Evolutionary conservation across 139 green algal species (phyloP).

Genomic region (Zygnema circumcarinatum): DNA sequence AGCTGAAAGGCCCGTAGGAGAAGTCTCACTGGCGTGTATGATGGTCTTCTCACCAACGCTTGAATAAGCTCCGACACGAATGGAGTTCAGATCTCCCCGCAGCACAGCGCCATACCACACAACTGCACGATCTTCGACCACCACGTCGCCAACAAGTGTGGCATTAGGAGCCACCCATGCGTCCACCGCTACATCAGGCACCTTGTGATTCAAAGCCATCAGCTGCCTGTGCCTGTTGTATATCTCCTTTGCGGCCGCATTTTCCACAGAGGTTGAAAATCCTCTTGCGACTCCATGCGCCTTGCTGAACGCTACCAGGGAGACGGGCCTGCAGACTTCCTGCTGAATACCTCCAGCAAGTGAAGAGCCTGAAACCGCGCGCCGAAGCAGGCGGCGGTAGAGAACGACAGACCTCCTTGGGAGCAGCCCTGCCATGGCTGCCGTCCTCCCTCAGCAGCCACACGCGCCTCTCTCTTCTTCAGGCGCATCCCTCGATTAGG

Average conservation of each 20-base stretch:
- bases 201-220: conserved; percentile 50
- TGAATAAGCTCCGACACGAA: conserved; percentile 81
- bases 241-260: conserved; percentile 52
- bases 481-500: no score
- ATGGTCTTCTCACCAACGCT: conserved; percentile 91
- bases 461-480: no score
- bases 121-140: conserved; percentile 75
- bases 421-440: neutral
- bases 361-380: neutral
- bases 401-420: neutral
- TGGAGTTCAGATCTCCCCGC: conserved; percentile 90
- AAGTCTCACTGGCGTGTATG: conserved; percentile 83
- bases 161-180: conserved; percentile 84
- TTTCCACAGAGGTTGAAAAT: conserved; percentile 4
- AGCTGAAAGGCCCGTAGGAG: conserved; percentile 35
- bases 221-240: conserved; percentile 55
- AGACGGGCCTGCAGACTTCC: neutral
- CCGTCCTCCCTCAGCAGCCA: no score
- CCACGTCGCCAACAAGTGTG: conserved; percentile 90
- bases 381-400: neutral
- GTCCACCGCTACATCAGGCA: conserved; percentile 51
- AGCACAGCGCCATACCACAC: conserved; percentile 93
- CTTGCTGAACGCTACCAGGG: neutral
- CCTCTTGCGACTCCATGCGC: neutral
- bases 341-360: neutral